Evolutionary conservation across 257 asterid genomes (phyloP), one percentile per base, ranked within the genome.

Genomic region (Plantago ovata): DNA sequence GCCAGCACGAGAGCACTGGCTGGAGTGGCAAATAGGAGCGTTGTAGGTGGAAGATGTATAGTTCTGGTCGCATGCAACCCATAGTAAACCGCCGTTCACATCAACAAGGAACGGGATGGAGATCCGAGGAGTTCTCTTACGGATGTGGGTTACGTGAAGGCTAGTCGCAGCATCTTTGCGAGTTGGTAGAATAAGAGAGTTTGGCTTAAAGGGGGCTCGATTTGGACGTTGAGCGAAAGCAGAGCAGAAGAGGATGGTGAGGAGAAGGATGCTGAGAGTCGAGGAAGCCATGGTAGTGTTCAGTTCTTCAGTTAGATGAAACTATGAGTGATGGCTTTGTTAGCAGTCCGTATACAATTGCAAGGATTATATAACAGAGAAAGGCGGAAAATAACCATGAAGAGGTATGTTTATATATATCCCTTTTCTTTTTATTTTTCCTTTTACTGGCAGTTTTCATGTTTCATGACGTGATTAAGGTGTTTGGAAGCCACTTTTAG

Each of bases 11-110:
- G 77, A 62, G 45, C 87, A 81, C 42, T 61, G 73, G 13, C 80
- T 62, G 40, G 87, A 78, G 63, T 73, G 87, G 7, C 82, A 78
- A 24, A 72, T 62, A 15, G 83, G 85, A n/a, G 81, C 69, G 2
- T n/a, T 64, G 15, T 79, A 82, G 41, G 85, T 67, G 6, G 79
- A 61, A 3, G 89, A 76, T 11, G 40, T 47, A 71, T 74, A 79
- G 65, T 67, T 60, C 14, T 60, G 66, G 10, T 72, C 78, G 41
- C 86, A 80, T 24, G 56, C 48, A 0, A 74, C 67, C 75, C 75
- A 74, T 23, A 80, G 54, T 64, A 78, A 76, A 3, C 52, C 53
- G 24, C 80, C 77, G 16, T 83, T 75, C 13, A 83, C 24, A 40
- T 83, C 87, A 9, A 83, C 46, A 0, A 83, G 60, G 40, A 83